phyloP scores from a whole-genome alignment of 148 eudicot species.

The Amaranthus cruentus region DNA sequence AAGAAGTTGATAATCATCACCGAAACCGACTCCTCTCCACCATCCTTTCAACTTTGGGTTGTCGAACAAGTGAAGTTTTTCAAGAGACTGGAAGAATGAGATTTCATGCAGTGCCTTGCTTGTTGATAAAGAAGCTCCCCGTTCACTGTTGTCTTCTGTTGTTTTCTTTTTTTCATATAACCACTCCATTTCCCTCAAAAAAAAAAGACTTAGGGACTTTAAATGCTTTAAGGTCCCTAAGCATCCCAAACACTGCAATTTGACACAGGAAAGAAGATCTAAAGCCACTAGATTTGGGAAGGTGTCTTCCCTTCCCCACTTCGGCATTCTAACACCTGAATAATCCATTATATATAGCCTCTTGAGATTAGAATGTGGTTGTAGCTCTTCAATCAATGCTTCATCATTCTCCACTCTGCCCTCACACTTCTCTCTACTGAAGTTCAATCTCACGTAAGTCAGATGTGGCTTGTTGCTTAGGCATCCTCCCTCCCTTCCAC shows the following conservation, averaged over 20 bases:
- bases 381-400: background rate
- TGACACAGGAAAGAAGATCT: background rate
- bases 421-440: background rate
- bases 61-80: background rate
- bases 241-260: background rate
- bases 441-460: background rate
- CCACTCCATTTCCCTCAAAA: background rate
- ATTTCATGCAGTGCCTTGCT: background rate
- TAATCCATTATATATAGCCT: background rate
- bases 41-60: background rate
- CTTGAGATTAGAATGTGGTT: background rate
- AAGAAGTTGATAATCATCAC: background rate
- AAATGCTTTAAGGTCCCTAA: conserved; percentile 4
- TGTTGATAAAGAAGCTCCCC: background rate
- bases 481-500: background rate
- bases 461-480: background rate
- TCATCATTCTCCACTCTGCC: background rate
- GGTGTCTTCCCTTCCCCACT: background rate
- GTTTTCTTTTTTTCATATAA: background rate
- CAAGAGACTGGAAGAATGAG: conserved; percentile 9
- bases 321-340: background rate
- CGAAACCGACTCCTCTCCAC: background rate
- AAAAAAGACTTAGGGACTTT: background rate
- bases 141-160: too few species aligned
- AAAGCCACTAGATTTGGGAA: conserved; percentile 9